Evolutionary conservation across 73 alveolate species (phyloP).

Genomic region (Effrenium voratum): DNA sequence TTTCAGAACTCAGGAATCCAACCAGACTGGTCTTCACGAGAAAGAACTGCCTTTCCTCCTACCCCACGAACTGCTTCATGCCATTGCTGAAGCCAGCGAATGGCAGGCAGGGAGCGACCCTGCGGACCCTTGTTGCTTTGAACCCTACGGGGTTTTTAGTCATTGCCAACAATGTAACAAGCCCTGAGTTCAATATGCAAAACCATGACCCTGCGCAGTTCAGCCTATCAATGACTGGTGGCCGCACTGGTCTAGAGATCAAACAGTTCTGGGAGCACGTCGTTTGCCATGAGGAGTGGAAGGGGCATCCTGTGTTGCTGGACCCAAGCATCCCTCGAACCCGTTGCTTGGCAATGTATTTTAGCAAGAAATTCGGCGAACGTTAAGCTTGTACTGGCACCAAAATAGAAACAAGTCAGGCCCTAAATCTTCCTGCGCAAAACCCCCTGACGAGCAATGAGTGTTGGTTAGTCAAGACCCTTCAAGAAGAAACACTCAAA

Average conservation of each 20-base stretch:
- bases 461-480: no score
- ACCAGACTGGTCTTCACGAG: background rate
- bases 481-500: no score
- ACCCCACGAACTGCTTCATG: background rate
- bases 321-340: background rate
- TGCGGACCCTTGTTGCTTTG: background rate
- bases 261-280: background rate
- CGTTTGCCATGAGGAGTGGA: background rate
- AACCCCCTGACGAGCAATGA: no score
- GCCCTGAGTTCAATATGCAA: no score
- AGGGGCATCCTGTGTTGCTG: background rate
- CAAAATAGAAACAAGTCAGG: no score
- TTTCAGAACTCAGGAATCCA: background rate
- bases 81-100: background rate
- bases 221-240: conserved; percentile 40
- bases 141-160: no score
- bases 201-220: background rate
- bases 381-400: no score
- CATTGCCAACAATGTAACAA: background rate
- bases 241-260: conserved; percentile 24
- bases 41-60: background rate
- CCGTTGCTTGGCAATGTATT: background rate
- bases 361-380: no score
- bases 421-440: no score
- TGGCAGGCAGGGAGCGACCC: background rate